Conservation (phyloP, 1,284 basidiomycete species). For the Ceratobasidium sp. region DNA sequence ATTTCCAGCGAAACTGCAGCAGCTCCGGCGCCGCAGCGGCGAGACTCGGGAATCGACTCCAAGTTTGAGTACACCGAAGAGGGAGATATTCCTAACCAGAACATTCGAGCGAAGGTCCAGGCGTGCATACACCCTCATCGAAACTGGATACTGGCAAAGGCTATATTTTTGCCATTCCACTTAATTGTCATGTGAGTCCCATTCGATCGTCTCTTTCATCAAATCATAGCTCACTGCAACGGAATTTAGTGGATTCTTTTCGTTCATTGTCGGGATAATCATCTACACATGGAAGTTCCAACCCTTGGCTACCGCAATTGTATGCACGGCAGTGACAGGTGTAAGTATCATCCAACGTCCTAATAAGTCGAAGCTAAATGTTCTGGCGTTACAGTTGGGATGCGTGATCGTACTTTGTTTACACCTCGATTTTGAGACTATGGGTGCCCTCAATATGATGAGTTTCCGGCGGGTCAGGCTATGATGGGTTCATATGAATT, state of each 20-base stretch:
- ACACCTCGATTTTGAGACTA: slow-evolving; percentile 31
- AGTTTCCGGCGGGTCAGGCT: slow-evolving; percentile 17
- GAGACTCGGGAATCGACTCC: background rate
- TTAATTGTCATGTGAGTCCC: background rate
- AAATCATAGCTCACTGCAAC: background rate
- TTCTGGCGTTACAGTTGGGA: background rate
- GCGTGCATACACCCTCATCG: background rate
- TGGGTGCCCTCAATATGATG: slow-evolving; percentile 25
- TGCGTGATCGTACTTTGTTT: background rate
- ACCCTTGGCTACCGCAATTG: background rate
- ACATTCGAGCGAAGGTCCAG: background rate
- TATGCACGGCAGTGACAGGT: slow-evolving; percentile 1
- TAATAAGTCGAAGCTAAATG: background rate
- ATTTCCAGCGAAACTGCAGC: background rate
- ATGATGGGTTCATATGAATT: too few relatives aligned
- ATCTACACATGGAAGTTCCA: slow-evolving; percentile 19
- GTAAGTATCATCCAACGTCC: background rate
- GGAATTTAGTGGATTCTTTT: slow-evolving; percentile 13
- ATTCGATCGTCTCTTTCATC: background rate
- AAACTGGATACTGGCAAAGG: background rate
- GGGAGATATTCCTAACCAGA: background rate
- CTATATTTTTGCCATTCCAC: background rate
- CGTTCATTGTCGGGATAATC: slow-evolving; percentile 6
- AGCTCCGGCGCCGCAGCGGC: background rate
- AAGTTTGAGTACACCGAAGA: background rate